phyloP scores from a whole-genome alignment of 495 filamentous ascomycete species.

The Talaromyces borbonicus region DNA sequence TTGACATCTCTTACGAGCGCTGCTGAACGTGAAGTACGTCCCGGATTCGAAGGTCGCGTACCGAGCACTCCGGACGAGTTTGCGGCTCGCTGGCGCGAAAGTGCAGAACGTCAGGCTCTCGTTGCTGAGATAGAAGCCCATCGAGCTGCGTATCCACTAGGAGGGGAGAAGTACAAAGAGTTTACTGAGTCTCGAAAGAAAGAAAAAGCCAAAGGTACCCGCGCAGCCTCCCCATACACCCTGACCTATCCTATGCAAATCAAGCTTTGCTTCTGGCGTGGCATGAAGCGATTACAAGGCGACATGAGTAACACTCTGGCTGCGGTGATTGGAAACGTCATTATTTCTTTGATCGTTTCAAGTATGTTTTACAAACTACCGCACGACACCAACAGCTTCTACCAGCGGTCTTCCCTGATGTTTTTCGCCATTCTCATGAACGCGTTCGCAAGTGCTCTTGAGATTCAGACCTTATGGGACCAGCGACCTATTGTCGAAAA shows the following conservation, averaged over 20 bases:
- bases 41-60: slow-evolving; percentile 53
- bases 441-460: slow-evolving; percentile 74
- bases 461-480: slow-evolving; percentile 54
- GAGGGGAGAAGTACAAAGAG: slow-evolving; percentile 27
- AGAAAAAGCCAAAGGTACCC: slow-evolving; percentile 34
- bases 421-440: slow-evolving; percentile 93
- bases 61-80: slow-evolving; percentile 69
- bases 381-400: slow-evolving; percentile 61
- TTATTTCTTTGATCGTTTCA: slow-evolving; percentile 77
- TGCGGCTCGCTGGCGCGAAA: slow-evolving; percentile 50
- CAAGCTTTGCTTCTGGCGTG: slow-evolving; percentile 40
- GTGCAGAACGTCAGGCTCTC: slow-evolving; percentile 39
- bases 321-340: slow-evolving; percentile 66
- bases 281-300: slow-evolving; percentile 52
- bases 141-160: slow-evolving; percentile 33
- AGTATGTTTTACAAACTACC: slow-evolving; percentile 80
- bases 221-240: slow-evolving; percentile 37
- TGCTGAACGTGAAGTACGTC: slow-evolving; percentile 51
- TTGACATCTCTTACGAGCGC: slow-evolving; percentile 66
- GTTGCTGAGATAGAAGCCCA: slow-evolving; percentile 46
- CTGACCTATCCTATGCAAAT: slow-evolving; percentile 37
- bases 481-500: slow-evolving; percentile 63
- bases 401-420: slow-evolving; percentile 69
- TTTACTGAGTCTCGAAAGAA: slow-evolving; percentile 33
- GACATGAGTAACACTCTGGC: slow-evolving; percentile 69